These are phyloP conservation scores for Graphilbum ipis-grandicollis DNA, from an alignment of 2,329 filamentous ascomycete genomes.

Conservation along the genomic window DNA sequence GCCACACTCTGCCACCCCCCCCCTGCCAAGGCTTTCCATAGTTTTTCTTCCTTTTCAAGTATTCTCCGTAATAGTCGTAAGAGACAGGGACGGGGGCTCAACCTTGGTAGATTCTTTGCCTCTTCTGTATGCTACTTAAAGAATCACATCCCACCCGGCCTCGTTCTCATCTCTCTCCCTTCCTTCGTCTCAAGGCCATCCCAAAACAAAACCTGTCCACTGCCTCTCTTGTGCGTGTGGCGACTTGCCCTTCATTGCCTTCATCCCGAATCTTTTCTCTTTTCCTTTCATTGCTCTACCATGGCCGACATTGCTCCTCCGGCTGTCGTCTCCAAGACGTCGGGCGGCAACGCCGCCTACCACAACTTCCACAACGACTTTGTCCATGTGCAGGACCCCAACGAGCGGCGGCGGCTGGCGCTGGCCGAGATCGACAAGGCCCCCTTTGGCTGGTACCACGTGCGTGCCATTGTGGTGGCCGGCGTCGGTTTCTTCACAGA, in stretches of 20 bases:
- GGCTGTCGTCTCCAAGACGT: conserved; percentile 23
- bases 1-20: no score
- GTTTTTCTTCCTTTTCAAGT: no score
- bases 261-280: background rate
- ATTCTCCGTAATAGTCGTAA: no score
- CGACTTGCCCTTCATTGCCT: conserved; percentile 1
- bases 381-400: conserved; percentile 45
- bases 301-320: conserved; percentile 9
- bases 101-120: no score
- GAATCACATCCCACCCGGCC: background rate
- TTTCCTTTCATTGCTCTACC: conserved; percentile 1
- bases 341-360: conserved; percentile 52
- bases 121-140: no score
- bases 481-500: conserved; percentile 84
- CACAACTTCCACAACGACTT: conserved; percentile 49
- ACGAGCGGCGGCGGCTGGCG: conserved; percentile 62
- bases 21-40: no score
- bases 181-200: conserved; percentile 2
- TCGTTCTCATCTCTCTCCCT: background rate
- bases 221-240: background rate
- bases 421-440: conserved; percentile 71
- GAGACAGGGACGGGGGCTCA: no score
- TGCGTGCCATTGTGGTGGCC: conserved; percentile 59
- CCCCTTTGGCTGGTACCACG: conserved; percentile 71
- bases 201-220: background rate